A percentile compares a stretch with the other conserved stretches of the same genome.
Conservation (phyloP, 1,284 basidiomycete species). For the Rhodofomes roseus region DNA sequence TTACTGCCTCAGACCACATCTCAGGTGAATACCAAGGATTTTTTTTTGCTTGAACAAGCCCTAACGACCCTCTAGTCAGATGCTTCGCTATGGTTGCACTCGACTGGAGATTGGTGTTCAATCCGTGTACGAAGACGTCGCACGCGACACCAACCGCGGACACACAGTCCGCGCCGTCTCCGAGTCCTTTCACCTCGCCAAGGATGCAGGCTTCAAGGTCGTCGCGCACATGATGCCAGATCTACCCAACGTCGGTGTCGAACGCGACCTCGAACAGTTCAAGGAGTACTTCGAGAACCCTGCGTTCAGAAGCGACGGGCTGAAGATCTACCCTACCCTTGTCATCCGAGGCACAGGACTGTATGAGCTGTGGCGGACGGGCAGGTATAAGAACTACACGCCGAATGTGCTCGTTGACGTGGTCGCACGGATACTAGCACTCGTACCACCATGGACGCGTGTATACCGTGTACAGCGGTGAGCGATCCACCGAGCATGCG, state of each 20-base stretch:
- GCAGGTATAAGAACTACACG: slow-evolving; percentile 98
- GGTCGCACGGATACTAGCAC: slow-evolving; percentile 91
- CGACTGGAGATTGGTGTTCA: slow-evolving; percentile 98
- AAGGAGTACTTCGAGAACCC: slow-evolving; percentile 99
- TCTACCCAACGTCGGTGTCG: slow-evolving; percentile 95
- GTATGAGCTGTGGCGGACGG: slow-evolving; percentile 96
- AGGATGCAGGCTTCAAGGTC: slow-evolving; percentile 99
- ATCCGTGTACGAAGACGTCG: slow-evolving; percentile 99
- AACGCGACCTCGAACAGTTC: slow-evolving; percentile 98
- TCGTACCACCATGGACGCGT: slow-evolving; percentile 98
- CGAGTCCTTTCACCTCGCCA: slow-evolving; percentile 97
- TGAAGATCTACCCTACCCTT: slow-evolving; percentile 98
- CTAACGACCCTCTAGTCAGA: slow-evolving; percentile 61
- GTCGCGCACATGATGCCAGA: slow-evolving; percentile 99
- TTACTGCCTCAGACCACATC: slow-evolving; percentile 95
- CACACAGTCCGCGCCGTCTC: slow-evolving; percentile 98
- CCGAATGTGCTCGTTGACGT: slow-evolving; percentile 98
- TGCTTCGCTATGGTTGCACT: slow-evolving; percentile 99
- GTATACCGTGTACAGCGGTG: slow-evolving; percentile 97
- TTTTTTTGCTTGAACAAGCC: neutral
- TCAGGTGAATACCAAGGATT: slow-evolving; percentile 50
- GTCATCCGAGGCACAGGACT: slow-evolving; percentile 98
- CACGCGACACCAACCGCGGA: slow-evolving; percentile 95
- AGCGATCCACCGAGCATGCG: slow-evolving; percentile 6
- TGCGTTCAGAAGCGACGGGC: slow-evolving; percentile 92